Evolutionary conservation across 352 stramenopile species (phyloP).

Genomic region (Peronospora tabacina): DNA sequence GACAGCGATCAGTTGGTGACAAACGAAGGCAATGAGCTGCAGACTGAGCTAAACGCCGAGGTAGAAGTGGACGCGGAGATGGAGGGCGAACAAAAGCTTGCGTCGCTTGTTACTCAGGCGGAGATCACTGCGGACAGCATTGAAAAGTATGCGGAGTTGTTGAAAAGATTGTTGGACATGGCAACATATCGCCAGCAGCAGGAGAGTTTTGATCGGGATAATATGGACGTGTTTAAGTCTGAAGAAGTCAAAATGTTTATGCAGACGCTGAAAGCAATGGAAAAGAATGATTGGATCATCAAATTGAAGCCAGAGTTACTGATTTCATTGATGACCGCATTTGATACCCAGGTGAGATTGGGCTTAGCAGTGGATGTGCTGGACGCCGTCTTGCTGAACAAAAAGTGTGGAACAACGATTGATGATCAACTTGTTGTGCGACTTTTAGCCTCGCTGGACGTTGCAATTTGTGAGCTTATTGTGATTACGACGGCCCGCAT

Average conservation of each 20-base stretch:
- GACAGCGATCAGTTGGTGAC: background rate
- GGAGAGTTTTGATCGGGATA: slow-evolving; percentile 23
- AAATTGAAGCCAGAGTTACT: slow-evolving; percentile 52
- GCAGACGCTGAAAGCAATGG: slow-evolving; percentile 59
- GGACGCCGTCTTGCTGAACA: slow-evolving; percentile 28
- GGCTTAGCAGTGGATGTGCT: slow-evolving; percentile 59
- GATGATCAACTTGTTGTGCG: slow-evolving; percentile 13
- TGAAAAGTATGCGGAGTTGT: slow-evolving; percentile 54
- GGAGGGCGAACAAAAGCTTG: slow-evolving; percentile 19
- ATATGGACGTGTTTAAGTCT: slow-evolving; percentile 36
- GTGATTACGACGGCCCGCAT: slow-evolving; percentile 63
- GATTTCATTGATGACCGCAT: slow-evolving; percentile 39
- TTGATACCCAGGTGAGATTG: slow-evolving; percentile 61
- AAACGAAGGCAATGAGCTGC: slow-evolving; percentile 17
- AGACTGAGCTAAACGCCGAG: slow-evolving; percentile 16
- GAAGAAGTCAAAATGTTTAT: slow-evolving; percentile 56
- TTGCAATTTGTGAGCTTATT: slow-evolving; percentile 63
- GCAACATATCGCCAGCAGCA: slow-evolving; percentile 30
- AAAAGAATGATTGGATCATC: slow-evolving; percentile 51
- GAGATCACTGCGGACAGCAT: slow-evolving; percentile 47
- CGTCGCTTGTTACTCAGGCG: slow-evolving; percentile 41
- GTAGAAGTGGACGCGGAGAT: slow-evolving; percentile 8
- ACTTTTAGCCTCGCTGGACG: slow-evolving; percentile 42
- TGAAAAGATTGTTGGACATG: slow-evolving; percentile 38
- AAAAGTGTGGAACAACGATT: slow-evolving; percentile 4